phyloP scores from a whole-genome alignment of 805 yeast genomes.

The Monosporozyma solicola region DNA sequence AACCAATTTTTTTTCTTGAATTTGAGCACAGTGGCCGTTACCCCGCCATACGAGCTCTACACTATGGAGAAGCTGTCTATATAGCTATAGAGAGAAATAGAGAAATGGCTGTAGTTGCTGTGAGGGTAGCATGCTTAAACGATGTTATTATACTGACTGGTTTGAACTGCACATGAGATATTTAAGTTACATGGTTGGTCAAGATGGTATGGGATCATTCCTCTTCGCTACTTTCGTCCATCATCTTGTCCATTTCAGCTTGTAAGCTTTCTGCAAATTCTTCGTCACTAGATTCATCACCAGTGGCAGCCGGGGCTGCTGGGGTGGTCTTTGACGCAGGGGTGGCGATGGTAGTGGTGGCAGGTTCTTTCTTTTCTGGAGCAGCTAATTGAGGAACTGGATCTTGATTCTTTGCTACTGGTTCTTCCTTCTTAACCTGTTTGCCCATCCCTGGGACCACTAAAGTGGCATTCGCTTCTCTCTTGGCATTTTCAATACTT shows the following conservation, averaged over 20 bases:
- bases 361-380: neutral
- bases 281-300: constrained; percentile 26
- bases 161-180: neutral
- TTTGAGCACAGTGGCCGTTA: too few species aligned
- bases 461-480: constrained; percentile 26
- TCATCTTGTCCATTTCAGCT: constrained; percentile 26
- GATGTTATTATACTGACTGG: too few species aligned
- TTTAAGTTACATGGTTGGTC: neutral
- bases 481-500: constrained; percentile 24
- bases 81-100: too few species aligned
- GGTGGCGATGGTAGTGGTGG: neutral
- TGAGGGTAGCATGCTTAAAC: too few species aligned
- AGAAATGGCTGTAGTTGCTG: too few species aligned
- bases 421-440: constrained; percentile 1
- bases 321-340: neutral
- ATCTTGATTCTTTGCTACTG: neutral
- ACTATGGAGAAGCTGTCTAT: too few species aligned
- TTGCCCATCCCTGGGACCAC: constrained; percentile 23
- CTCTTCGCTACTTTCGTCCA: constrained; percentile 27
- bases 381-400: neutral
- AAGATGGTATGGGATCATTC: constrained; percentile 1
- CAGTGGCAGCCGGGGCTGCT: neutral
- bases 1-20: too few species aligned
- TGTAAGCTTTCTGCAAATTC: constrained; percentile 29
- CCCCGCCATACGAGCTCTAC: too few species aligned